phyloP scores from a whole-genome alignment of 2,329 filamentous ascomycete species.

The Zymoseptoria pseudotritici region DNA sequence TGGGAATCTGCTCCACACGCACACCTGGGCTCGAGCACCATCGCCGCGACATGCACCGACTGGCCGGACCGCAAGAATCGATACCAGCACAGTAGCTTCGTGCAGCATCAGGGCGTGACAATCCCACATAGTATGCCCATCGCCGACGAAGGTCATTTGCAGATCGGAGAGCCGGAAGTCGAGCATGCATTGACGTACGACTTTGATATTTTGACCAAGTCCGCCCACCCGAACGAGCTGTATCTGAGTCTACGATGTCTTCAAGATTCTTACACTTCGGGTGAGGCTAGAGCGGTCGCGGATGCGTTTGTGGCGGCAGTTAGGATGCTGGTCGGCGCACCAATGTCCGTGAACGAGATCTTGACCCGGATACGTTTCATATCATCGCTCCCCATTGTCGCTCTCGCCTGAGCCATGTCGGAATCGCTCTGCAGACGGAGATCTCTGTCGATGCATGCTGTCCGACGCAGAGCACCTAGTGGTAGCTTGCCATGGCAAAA shows the following conservation, averaged over 20 bases:
- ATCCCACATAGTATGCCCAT: neutral
- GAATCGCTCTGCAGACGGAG: too few relatives aligned
- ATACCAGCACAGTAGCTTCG: neutral
- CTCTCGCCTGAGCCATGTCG: too few relatives aligned
- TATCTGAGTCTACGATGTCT: neutral
- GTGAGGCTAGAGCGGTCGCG: neutral
- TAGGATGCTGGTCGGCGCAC: neutral
- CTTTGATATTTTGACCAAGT: constrained; percentile 1
- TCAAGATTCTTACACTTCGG: neutral
- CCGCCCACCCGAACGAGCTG: neutral
- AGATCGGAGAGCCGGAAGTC: neutral
- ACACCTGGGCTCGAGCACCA: neutral
- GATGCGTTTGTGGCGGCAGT: neutral
- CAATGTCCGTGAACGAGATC: neutral
- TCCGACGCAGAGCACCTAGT: too few relatives aligned
- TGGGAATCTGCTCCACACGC: neutral
- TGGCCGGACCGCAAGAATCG: neutral
- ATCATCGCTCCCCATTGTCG: neutral
- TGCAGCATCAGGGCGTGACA: neutral
- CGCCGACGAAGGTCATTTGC: neutral
- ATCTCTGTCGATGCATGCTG: too few relatives aligned
- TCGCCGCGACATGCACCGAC: neutral
- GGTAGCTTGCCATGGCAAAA: too few relatives aligned
- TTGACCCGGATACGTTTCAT: neutral
- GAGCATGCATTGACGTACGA: neutral